Percentiles rank a stretch among this genome's conserved stretches.
Evolutionary conservation across 2,329 filamentous ascomycete species (phyloP).

Genomic region (Alternaria consortialis): DNA sequence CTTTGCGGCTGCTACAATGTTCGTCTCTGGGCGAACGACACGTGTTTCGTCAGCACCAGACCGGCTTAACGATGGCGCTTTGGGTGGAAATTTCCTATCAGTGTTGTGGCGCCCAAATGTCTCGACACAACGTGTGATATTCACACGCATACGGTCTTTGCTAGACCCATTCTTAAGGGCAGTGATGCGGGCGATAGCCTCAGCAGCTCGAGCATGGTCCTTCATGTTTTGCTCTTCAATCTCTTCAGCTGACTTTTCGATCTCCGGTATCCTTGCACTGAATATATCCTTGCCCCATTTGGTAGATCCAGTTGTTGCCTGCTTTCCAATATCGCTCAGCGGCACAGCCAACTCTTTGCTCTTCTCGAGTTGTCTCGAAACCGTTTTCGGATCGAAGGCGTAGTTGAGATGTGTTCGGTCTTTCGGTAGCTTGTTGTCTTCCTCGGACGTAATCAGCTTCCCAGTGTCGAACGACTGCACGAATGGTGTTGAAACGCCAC

Average conservation of each 20-base stretch:
- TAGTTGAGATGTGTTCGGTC: constrained; percentile 71
- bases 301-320: constrained; percentile 4
- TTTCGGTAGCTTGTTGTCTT: constrained; percentile 35
- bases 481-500: constrained; percentile 82
- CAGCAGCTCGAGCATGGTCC: constrained; percentile 72
- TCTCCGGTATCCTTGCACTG: constrained; percentile 9
- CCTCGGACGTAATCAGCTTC: constrained; percentile 39
- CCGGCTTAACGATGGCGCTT: constrained; percentile 57
- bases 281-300: constrained; percentile 15
- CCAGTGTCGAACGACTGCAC: constrained; percentile 80
- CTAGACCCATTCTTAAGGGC: constrained; percentile 78
- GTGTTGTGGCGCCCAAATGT: constrained; percentile 92
- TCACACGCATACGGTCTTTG: constrained; percentile 81
- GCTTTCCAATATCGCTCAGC: constrained; percentile 26
- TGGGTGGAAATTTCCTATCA: constrained; percentile 73
- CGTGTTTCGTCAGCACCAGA: constrained; percentile 56
- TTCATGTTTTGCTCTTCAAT: constrained; percentile 32
- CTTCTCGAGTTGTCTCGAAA: constrained; percentile 71
- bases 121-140: constrained; percentile 83
- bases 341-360: constrained; percentile 75
- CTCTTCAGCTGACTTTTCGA: constrained; percentile 29
- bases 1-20: constrained; percentile 48
- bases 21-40: constrained; percentile 56
- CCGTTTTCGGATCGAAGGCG: constrained; percentile 72
- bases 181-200: constrained; percentile 82